These are phyloP conservation scores for Sporothrix globosa DNA, from an alignment of 2,329 filamentous ascomycete genomes.

Conservation along the genomic window DNA sequence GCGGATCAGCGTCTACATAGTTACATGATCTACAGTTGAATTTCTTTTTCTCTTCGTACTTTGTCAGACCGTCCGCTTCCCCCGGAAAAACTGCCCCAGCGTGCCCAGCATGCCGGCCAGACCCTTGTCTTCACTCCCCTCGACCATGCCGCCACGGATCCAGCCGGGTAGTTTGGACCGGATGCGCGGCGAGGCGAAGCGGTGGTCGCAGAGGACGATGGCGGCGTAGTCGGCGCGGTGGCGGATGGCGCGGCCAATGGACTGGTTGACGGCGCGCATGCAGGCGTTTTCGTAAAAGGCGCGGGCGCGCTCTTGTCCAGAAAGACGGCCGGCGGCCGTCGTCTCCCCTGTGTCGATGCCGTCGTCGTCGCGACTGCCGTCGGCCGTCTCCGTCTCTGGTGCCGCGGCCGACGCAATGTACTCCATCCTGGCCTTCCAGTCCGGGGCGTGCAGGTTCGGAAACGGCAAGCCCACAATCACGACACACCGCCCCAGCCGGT, in stretches of 20 bases:
- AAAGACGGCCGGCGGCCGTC: not conserved
- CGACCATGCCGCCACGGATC: slow-evolving; percentile 73
- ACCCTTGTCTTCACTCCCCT: slow-evolving; percentile 53
- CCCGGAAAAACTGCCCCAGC: slow-evolving; percentile 61
- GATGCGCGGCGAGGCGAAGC: slow-evolving; percentile 76
- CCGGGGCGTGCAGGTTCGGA: slow-evolving; percentile 83
- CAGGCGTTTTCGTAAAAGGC: slow-evolving; percentile 94
- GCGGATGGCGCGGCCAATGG: slow-evolving; percentile 87
- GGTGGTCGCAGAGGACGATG: slow-evolving; percentile 80
- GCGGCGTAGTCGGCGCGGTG: slow-evolving; percentile 87
- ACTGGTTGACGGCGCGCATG: slow-evolving; percentile 97
- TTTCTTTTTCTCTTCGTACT: not conserved
- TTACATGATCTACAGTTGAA: not conserved
- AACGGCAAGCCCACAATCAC: slow-evolving; percentile 92
- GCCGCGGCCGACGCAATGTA: slow-evolving; percentile 52
- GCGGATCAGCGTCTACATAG: not conserved
- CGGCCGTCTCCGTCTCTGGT: too few species aligned
- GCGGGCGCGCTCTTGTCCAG: slow-evolving; percentile 59
- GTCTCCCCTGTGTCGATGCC: too few species aligned
- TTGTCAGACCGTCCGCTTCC: slow-evolving; percentile 47
- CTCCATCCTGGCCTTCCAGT: slow-evolving; percentile 90
- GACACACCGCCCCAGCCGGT: slow-evolving; percentile 84
- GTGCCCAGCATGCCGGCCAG: slow-evolving; percentile 63
- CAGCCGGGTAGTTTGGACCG: slow-evolving; percentile 81
- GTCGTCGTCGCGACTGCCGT: not conserved